These are phyloP conservation scores for Skeletonema tropicum DNA, from an alignment of 108 stramenopile species.

Conservation along the genomic window DNA sequence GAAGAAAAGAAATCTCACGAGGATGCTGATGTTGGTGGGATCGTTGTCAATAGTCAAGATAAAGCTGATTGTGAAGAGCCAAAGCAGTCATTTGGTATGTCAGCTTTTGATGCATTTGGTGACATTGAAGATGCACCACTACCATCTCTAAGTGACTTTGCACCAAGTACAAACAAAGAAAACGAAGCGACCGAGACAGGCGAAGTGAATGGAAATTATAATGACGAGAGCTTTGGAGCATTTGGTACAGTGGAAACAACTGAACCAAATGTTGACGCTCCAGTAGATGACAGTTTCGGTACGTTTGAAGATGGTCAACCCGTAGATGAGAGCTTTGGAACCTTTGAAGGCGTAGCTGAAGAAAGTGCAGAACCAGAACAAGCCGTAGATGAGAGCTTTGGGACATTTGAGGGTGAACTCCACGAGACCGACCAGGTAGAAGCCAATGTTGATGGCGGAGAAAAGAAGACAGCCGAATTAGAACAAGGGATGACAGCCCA, in stretches of 20 bases:
- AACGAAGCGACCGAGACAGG: constrained; percentile 3
- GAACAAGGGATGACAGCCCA: not conserved
- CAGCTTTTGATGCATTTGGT: constrained; percentile 20
- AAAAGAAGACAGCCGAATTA: not conserved
- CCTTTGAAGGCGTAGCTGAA: constrained; percentile 45
- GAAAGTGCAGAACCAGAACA: constrained; percentile 26
- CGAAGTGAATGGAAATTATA: constrained; percentile 6
- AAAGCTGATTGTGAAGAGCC: not conserved
- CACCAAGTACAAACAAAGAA: constrained; percentile 11
- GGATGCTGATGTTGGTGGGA: not conserved
- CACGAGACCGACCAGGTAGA: constrained; percentile 4
- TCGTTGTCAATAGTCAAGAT: not conserved
- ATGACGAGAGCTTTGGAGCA: constrained; percentile 27
- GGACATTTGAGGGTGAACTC: constrained; percentile 14
- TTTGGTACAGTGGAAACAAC: constrained; percentile 41
- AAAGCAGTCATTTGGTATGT: constrained; percentile 1
- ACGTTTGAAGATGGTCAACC: constrained; percentile 46
- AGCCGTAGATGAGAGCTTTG: constrained; percentile 19
- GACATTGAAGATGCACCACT: constrained; percentile 40
- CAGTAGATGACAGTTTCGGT: constrained; percentile 24
- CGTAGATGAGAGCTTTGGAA: constrained; percentile 23
- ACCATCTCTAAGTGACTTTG: constrained; percentile 27
- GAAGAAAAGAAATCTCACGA: not conserved
- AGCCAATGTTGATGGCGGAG: constrained; percentile 17
- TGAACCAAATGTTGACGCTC: constrained; percentile 4